Evolutionary conservation across 345 rosid genomes (phyloP).

Genomic region (Physaria fendleri): DNA sequence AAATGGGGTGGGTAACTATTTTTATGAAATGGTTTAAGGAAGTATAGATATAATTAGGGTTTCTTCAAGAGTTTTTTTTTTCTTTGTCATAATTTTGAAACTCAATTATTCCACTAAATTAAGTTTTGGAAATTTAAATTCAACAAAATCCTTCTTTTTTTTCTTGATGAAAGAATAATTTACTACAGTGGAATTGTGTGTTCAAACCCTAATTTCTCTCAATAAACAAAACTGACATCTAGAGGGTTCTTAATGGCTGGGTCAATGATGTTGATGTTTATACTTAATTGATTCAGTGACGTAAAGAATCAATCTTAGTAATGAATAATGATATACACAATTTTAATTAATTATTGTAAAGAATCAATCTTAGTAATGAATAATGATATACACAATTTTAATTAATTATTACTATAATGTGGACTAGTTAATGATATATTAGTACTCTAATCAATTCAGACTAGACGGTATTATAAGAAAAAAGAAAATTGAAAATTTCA

Average conservation of each 20-base stretch:
- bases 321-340: background rate
- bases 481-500: background rate
- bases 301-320: background rate
- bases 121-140: background rate
- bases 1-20: slow-evolving; percentile 15
- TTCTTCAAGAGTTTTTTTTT: no score
- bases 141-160: background rate
- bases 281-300: slow-evolving; percentile 12
- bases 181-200: background rate
- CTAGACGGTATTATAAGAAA: background rate
- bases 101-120: no score
- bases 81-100: background rate
- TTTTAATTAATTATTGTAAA: background rate
- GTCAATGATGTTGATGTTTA: slow-evolving; percentile 8
- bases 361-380: slow-evolving; percentile 1
- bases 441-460: background rate
- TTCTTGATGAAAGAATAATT: background rate
- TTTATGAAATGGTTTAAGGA: slow-evolving; percentile 5
- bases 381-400: background rate
- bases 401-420: background rate
- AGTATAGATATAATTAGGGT: slow-evolving; percentile 16
- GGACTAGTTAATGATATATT: background rate
- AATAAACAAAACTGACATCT: background rate
- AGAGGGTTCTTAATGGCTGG: slow-evolving; percentile 6
- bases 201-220: background rate